These are phyloP conservation scores for Entomortierella beljakovae DNA, from an alignment of 192 early-diverging fungal species.

Conservation along the genomic window DNA sequence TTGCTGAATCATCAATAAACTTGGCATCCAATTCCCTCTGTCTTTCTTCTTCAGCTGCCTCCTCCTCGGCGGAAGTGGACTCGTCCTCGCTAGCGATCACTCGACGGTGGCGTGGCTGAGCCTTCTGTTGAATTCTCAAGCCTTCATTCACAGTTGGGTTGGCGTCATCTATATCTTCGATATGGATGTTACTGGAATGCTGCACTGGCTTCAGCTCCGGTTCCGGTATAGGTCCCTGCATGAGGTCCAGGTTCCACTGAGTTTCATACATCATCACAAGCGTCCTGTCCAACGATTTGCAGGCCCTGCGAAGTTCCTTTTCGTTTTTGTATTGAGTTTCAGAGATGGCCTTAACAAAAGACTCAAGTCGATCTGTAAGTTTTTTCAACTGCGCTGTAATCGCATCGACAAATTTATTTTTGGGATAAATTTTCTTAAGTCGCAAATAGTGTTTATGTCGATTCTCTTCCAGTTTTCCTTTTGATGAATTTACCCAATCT, in stretches of 20 bases:
- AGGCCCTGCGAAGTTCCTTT: slow-evolving; percentile 19
- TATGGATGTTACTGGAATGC: not conserved
- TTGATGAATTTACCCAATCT: not conserved
- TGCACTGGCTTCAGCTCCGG: not conserved
- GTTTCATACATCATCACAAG: not conserved
- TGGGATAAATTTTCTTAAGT: not conserved
- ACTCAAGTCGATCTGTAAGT: not conserved
- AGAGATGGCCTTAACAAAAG: slow-evolving; percentile 5
- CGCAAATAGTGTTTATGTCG: not conserved
- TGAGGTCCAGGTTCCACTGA: slow-evolving; percentile 19
- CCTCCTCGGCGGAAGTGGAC: no score
- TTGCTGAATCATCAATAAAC: slow-evolving; percentile 39
- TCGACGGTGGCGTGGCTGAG: no score
- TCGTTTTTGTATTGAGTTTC: slow-evolving; percentile 19
- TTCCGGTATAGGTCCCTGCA: not conserved
- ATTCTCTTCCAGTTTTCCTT: not conserved
- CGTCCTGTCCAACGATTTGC: slow-evolving; percentile 27
- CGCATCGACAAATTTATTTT: not conserved
- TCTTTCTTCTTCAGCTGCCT: slow-evolving; percentile 19
- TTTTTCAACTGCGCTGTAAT: not conserved
- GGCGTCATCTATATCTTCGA: no score
- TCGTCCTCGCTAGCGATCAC: no score
- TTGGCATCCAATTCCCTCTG: slow-evolving; percentile 25
- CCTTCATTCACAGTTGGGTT: no score
- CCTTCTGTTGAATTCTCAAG: no score